Base-by-base conservation (phyloP, 257 asterid species). In the Gynochthodes officinalis region DNA sequence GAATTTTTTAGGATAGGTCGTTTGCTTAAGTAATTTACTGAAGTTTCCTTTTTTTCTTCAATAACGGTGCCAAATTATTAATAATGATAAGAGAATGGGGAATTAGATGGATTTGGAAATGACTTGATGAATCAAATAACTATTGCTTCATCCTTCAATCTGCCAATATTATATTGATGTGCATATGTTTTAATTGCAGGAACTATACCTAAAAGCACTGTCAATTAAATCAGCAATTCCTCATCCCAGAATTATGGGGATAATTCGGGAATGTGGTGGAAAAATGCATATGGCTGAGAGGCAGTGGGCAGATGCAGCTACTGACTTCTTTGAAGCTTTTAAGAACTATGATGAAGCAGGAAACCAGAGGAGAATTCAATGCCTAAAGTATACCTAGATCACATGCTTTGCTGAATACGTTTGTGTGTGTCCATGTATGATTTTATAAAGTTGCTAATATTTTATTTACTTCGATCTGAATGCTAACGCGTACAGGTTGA, bases 201-300 rank as follows among this genome's bases (percentile, higher is more conserved):
- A 92, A 80, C 82, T 95, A 74, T 92, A 95, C 82, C 95, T 75
- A 7, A 95, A 86, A 76, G 97, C 99, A 70, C 80, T 95, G 40
- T 85, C 99, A n/a, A 89, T 95, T 64, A 95, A 95, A 76, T 95
- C 99, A 54, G 99, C 99, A 66, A 95, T 95, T 40, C 98, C 99
- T 79, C 99, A 95, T 86, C 99, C 99, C 55, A 90, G 99, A 84
- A 92, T 95, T 55, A 92, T 95, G 97, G 99, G 98, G 46, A 92
- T 95, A 67, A 92, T 95, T 82, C 98, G 96, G 75, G 99, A 95
- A 86, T 95, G 98, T 82, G 99, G 99, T 79, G 99, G 99, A 28
- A 95, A 95, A 85, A 95, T 95, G 99, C 97, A 90, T 71, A 95
- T 92, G 99, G 92, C 98, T 52, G 98, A 95, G 90, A 78, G 98